Evolutionary conservation across 805 yeast genomes (phyloP), one percentile per base, ranked within the genome.

Genomic region (Nakazawaea siamensis): DNA sequence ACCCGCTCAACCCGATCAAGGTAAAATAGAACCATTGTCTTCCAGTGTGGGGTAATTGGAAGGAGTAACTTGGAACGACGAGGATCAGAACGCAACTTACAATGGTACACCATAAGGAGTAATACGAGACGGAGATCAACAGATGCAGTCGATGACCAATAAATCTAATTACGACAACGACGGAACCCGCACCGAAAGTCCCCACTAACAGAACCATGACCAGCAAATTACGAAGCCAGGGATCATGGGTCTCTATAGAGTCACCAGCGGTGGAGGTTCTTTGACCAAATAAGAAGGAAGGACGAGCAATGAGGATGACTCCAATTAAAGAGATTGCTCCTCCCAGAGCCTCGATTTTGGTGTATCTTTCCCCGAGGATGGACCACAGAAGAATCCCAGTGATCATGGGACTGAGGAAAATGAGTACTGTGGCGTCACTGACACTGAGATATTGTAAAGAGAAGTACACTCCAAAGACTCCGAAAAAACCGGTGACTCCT

Each of bases 81-180:
- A 75, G 16, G 12, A 82, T 65, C 11, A 76, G 73, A 4, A 65
- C 29, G 11, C 68, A 51, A 2, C 88, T 68, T 1, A 80, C 63
- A 1, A 81, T 42, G 16, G 73, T 62, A 9, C 83, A 71, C 30
- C 68, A 61, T 26, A 77, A 57, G 0, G 95, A 76, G 57, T 81
- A 85, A 51, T 79, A 80, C 34, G 84, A 70, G 2, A 87, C 95
- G 17, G 85, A 75, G 27, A 86, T 54, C 18, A 87, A 62, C 0
- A 96, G 86, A 55, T 86, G 95, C 1, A 86, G 92, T 26, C 72
- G 58, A 34, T 69, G 71, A 17, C 95, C 95, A 25, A 88, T 80
- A 42, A 71, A 75, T 25, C 95, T 64, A 37, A 87, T 72, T 8
- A 77, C 61, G 30, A 85, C 76, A 57, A 75, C 78, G 7, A 85